These are phyloP conservation scores for Phylloporus scabripes DNA, from an alignment of 768 basidiomycete species.

Conservation along the genomic window DNA sequence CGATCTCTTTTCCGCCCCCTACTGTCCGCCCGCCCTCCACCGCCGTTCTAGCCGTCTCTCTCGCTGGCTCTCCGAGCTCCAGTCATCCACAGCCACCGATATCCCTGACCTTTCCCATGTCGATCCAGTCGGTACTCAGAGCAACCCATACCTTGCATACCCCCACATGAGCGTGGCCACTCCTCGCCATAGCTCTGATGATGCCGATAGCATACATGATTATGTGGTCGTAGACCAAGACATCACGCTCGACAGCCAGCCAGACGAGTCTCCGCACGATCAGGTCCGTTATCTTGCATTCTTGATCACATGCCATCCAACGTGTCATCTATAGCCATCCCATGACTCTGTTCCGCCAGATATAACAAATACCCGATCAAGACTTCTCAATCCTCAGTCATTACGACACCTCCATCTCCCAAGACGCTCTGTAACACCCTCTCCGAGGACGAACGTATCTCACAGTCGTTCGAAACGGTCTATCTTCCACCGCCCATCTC, in stretches of 20 bases:
- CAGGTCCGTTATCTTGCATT: conserved; percentile 27
- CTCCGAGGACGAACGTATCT: conserved; percentile 33
- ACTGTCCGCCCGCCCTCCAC: conserved; percentile 16
- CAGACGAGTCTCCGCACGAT: conserved; percentile 10
- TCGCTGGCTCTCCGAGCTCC: conserved; percentile 42
- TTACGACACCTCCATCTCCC: conserved; percentile 41
- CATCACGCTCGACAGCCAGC: conserved; percentile 23
- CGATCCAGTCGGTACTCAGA: conserved; percentile 25
- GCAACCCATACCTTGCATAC: conserved; percentile 40
- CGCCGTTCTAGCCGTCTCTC: conserved; percentile 38
- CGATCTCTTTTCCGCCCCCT: neutral
- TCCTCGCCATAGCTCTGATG: conserved; percentile 28
- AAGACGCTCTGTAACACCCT: conserved; percentile 37
- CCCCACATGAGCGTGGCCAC: conserved; percentile 31
- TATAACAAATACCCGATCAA: conserved; percentile 28
- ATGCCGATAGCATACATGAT: conserved; percentile 33
- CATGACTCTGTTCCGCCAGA: conserved; percentile 18
- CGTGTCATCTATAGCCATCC: conserved; percentile 19
- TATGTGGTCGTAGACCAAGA: conserved; percentile 39
- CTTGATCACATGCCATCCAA: conserved; percentile 19
- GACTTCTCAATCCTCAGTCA: conserved; percentile 36
- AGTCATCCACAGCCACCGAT: conserved; percentile 12
- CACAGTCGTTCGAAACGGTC: conserved; percentile 37
- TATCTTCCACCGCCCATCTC: conserved; percentile 37
- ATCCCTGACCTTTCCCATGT: conserved; percentile 17